Evolutionary conservation across 495 filamentous ascomycete species (phyloP), one percentile per base, ranked within the genome.

Genomic region (Rostrohypoxylon terebratum): DNA sequence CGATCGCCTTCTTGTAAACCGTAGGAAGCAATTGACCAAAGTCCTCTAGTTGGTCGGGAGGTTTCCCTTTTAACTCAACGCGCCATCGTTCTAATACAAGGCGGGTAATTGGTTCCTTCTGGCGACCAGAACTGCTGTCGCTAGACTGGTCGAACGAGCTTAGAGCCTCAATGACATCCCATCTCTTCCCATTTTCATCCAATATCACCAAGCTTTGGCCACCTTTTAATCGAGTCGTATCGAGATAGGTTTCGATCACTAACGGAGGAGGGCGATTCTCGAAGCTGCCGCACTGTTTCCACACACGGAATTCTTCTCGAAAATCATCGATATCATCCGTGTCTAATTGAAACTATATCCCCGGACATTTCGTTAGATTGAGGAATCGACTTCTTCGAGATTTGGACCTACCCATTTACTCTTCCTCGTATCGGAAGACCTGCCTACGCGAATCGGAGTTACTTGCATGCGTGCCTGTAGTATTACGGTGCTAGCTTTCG

Each of bases 1-100:
- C 91, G 68, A 99, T 96, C 73, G 90, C 91, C 81, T 95, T 94
- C 83, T 98, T 99, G 84, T 99, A 99, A 66, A 96, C 90, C 21
- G 93, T 95, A 4, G 96, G 94, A 53, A 98, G 83, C 18, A 88
- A 87, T 33, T 88, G 84, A 36, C 85, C 88, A 72, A 93, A 87
- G 70, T 96, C 92, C 14, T 89, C 85, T 28, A 84, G 78, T 44
- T 82, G 77, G 54, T 84, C 83, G n/a, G 83, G 78, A 14, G 86
- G 78, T 36, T 77, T 63, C 60, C 81, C 78, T 69, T 90, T 91
- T 66, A 98, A 83, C 75, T 95, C 90, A 70, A 99, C 83, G 58
- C 81, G 89, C 96, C 96, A 99, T 50, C 96, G 87, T 80, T 99
- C 96, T 75, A 99, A 81, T 59, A 98, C 86, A 54, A 99, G 87